phyloP scores from a whole-genome alignment of 2,329 filamentous ascomycete species.

The Fusarium devonianum region DNA sequence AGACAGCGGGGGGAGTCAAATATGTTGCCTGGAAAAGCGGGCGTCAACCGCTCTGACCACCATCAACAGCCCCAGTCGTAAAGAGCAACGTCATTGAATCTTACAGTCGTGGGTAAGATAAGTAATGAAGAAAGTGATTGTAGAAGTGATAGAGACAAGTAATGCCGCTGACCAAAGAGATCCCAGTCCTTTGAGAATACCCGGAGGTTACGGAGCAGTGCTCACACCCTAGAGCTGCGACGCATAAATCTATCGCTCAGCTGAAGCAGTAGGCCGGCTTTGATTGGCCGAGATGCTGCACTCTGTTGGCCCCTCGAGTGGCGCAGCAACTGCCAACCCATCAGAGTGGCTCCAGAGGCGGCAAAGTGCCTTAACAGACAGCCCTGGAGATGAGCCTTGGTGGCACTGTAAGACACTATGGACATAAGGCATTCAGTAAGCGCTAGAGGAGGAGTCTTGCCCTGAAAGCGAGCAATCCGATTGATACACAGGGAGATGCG shows the following conservation, averaged over 20 bases:
- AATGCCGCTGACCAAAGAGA: conserved; percentile 14
- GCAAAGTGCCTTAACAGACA: conserved; percentile 1
- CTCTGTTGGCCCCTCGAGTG: conserved; percentile 21
- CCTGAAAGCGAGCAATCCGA: conserved; percentile 10
- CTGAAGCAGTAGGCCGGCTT: conserved; percentile 15
- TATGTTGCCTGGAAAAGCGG: background rate
- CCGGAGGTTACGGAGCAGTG: background rate
- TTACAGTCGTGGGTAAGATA: no score
- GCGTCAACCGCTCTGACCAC: background rate
- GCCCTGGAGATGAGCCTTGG: background rate
- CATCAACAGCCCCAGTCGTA: conserved; percentile 10
- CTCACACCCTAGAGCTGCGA: conserved; percentile 1
- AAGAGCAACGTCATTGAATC: conserved; percentile 18
- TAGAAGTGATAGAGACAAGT: background rate
- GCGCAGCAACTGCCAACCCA: conserved; percentile 23
- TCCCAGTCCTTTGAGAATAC: background rate
- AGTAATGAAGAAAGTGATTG: no score
- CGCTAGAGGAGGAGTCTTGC: no score
- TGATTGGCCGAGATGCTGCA: conserved; percentile 16
- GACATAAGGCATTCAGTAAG: background rate
- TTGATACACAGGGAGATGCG: background rate
- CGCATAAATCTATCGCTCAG: conserved; percentile 19
- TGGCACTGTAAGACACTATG: conserved; percentile 4
- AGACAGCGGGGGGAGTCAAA: no score
- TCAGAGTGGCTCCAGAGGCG: conserved; percentile 9